Evolutionary conservation across 2,329 filamentous ascomycete genomes (phyloP).

Genomic region (Chaetomium olivaceum): DNA sequence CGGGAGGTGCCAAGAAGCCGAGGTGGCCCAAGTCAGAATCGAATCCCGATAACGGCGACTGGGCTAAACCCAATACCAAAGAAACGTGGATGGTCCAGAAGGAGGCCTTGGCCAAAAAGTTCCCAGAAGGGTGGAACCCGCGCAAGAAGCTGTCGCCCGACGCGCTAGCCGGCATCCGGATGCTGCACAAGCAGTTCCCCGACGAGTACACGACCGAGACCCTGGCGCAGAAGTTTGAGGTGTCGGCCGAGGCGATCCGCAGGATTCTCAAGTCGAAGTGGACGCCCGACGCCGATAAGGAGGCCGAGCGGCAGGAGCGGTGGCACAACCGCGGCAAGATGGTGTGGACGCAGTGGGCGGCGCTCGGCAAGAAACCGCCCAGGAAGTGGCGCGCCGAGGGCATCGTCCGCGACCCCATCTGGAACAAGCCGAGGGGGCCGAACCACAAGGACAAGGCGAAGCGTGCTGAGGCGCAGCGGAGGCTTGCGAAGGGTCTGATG

Average conservation of each 20-base stretch:
- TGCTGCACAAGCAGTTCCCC: constrained; percentile 75
- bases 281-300: constrained; percentile 59
- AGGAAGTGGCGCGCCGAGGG: constrained; percentile 60
- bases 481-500: constrained; percentile 22
- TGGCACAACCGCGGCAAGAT: constrained; percentile 63
- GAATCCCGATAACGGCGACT: background rate
- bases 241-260: constrained; percentile 85
- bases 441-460: constrained; percentile 14
- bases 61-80: constrained; percentile 27
- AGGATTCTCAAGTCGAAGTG: constrained; percentile 83
- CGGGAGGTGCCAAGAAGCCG: background rate
- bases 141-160: constrained; percentile 88
- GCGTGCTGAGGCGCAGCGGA: constrained; percentile 20
- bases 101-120: constrained; percentile 71
- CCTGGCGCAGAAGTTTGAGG: constrained; percentile 75
- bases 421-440: constrained; percentile 26
- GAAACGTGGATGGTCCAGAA: constrained; percentile 76
- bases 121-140: constrained; percentile 78
- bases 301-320: constrained; percentile 57
- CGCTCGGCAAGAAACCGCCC: constrained; percentile 62
- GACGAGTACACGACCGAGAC: constrained; percentile 71
- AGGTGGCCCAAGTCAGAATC: background rate
- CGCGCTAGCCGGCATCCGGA: constrained; percentile 84
- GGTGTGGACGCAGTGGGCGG: constrained; percentile 62
- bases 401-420: constrained; percentile 46